phyloP scores from a whole-genome alignment of 2,329 filamentous ascomycete genomes.

The Orbilia javanica region DNA sequence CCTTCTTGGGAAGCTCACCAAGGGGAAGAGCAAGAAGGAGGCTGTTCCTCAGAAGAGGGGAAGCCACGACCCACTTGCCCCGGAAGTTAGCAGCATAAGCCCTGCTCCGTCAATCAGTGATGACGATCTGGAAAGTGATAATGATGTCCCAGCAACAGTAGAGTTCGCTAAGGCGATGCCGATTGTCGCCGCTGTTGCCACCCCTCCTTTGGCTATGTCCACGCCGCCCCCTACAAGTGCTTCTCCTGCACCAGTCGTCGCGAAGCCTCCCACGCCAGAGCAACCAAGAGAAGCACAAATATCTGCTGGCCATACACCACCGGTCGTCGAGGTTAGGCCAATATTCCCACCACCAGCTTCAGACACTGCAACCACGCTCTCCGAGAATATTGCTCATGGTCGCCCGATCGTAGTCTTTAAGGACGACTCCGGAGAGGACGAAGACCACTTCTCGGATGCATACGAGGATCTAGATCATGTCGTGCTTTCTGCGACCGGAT shows the following conservation, averaged over 20 bases:
- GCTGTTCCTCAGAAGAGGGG: slow-evolving; percentile 3
- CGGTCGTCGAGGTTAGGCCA: slow-evolving; percentile 46
- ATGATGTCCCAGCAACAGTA: not conserved
- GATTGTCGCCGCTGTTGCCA: slow-evolving; percentile 10
- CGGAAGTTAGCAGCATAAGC: slow-evolving; percentile 48
- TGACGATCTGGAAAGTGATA: slow-evolving; percentile 41
- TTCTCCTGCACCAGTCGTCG: not conserved
- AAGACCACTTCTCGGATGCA: slow-evolving; percentile 55
- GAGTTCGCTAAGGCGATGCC: slow-evolving; percentile 8
- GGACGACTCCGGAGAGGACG: slow-evolving; percentile 46
- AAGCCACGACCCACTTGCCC: slow-evolving; percentile 36
- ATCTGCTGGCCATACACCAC: slow-evolving; percentile 40
- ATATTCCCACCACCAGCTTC: slow-evolving; percentile 45
- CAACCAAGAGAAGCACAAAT: slow-evolving; percentile 37
- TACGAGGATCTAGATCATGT: slow-evolving; percentile 55
- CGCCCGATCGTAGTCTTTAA: slow-evolving; percentile 40
- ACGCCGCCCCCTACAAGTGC: slow-evolving; percentile 3
- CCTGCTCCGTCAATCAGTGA: slow-evolving; percentile 50
- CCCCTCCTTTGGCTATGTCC: slow-evolving; percentile 18
- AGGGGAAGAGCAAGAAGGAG: slow-evolving; percentile 30
- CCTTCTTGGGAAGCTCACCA: slow-evolving; percentile 32
- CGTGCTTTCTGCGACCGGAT: slow-evolving; percentile 46
- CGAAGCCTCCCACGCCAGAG: slow-evolving; percentile 9
- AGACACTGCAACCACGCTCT: slow-evolving; percentile 27
- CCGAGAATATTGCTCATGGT: slow-evolving; percentile 45